These are phyloP conservation scores for Selaginella moellendorffii DNA, from an alignment of 75 land plant species.

Conservation along the genomic window DNA sequence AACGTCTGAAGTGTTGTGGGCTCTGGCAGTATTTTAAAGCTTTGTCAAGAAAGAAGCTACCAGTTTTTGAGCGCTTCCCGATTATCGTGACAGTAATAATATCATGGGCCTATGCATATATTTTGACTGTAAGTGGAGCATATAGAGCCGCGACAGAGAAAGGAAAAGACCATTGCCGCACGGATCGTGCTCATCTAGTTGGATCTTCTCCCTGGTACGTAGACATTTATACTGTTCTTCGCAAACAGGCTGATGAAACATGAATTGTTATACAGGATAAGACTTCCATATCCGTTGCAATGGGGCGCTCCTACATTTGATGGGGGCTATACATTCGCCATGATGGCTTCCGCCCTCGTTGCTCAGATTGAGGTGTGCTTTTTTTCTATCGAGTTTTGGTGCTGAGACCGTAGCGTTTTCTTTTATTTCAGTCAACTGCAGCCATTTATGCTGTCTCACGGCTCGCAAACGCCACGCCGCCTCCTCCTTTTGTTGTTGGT, in stretches of 20 bases:
- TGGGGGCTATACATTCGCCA: conserved; percentile 73
- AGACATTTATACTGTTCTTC: not conserved
- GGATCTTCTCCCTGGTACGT: conserved; percentile 62
- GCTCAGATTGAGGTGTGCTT: conserved; percentile 68
- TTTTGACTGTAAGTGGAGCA: conserved; percentile 71
- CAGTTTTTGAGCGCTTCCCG: conserved; percentile 72
- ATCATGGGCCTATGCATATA: conserved; percentile 56
- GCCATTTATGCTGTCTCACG: conserved; percentile 81
- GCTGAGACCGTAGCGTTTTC: not conserved
- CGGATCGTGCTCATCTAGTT: conserved; percentile 65
- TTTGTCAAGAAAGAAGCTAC: conserved; percentile 15
- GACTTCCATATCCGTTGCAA: conserved; percentile 78
- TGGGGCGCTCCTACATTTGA: conserved; percentile 95
- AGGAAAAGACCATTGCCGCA: conserved; percentile 67
- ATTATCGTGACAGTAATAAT: conserved; percentile 42
- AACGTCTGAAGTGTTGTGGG: not conserved
- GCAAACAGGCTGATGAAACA: not conserved
- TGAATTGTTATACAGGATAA: conserved; percentile 38
- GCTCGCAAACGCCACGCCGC: conserved; percentile 89
- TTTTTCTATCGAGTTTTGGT: not conserved
- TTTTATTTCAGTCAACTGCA: conserved; percentile 66
- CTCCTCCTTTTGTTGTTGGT: conserved; percentile 88
- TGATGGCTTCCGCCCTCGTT: conserved; percentile 79
- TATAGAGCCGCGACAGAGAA: conserved; percentile 28
- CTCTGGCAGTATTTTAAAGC: not conserved